Conservation (phyloP, 148 eudicot genomes). For the Heliamphora exappendiculata region DNA sequence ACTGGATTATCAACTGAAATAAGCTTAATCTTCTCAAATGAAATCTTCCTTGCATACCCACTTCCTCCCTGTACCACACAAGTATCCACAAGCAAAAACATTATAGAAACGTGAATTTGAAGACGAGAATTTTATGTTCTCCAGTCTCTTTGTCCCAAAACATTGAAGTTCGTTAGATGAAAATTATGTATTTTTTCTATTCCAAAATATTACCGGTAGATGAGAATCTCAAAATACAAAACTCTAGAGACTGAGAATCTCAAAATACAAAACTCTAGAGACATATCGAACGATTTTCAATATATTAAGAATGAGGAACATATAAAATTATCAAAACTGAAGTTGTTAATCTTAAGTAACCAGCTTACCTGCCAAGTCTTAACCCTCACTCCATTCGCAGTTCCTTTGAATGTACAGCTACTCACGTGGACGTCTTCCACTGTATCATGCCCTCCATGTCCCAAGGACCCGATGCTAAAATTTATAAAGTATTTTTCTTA, state of each 20-base stretch:
- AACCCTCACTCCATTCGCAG: slow-evolving; percentile 31
- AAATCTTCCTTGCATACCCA: slow-evolving; percentile 38
- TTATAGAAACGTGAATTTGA: not conserved
- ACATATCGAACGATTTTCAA: not conserved
- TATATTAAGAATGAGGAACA: not conserved
- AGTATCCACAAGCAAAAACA: not conserved
- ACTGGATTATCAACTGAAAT: slow-evolving; percentile 33
- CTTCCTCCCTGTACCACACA: slow-evolving; percentile 26
- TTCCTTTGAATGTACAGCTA: slow-evolving; percentile 27
- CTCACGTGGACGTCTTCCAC: slow-evolving; percentile 28
- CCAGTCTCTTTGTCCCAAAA: too few relatives aligned
- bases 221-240: too few relatives aligned
- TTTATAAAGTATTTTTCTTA: not conserved
- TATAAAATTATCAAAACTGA: not conserved
- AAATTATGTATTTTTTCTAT: too few relatives aligned
- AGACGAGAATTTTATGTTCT: too few relatives aligned
- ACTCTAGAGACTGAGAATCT: too few relatives aligned
- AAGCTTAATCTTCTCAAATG: slow-evolving; percentile 33
- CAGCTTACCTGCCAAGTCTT: slow-evolving; percentile 34
- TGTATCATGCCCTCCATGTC: slow-evolving; percentile 22
- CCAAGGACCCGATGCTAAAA: slow-evolving; percentile 37
- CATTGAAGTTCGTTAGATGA: too few relatives aligned
- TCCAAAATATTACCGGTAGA: too few relatives aligned
- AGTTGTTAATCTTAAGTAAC: not conserved
- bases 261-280: not conserved